Evolutionary conservation across 2,329 filamentous ascomycete species (phyloP).

Genomic region (Aspergillus ochraceoroseus): DNA sequence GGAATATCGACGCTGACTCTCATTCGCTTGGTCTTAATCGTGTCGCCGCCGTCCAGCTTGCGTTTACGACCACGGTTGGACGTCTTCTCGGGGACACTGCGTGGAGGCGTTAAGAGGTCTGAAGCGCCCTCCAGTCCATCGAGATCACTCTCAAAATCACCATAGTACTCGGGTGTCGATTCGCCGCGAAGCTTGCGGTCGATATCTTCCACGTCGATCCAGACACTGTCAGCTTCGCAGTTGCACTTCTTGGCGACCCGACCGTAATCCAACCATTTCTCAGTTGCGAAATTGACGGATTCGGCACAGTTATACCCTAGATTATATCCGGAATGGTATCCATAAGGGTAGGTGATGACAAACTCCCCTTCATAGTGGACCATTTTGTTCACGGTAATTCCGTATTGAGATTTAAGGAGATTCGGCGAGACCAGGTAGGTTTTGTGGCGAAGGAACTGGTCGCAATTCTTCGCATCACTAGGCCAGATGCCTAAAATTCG

Average conservation of each 20-base stretch:
- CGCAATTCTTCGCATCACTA: slow-evolving; percentile 87
- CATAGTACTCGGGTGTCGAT: slow-evolving; percentile 52
- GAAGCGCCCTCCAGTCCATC: slow-evolving; percentile 59
- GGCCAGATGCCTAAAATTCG: slow-evolving; percentile 65
- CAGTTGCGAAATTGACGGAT: slow-evolving; percentile 95
- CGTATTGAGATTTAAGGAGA: slow-evolving; percentile 78
- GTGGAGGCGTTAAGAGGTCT: slow-evolving; percentile 72
- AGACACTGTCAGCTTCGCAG: slow-evolving; percentile 95
- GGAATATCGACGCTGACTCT: slow-evolving; percentile 67
- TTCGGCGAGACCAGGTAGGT: slow-evolving; percentile 93
- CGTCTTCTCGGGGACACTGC: slow-evolving; percentile 65
- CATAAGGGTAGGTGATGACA: slow-evolving; percentile 96
- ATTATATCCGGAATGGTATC: slow-evolving; percentile 97
- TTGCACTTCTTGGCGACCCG: slow-evolving; percentile 95
- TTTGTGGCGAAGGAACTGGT: slow-evolving; percentile 95
- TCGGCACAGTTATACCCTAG: slow-evolving; percentile 98
- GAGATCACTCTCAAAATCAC: slow-evolving; percentile 57
- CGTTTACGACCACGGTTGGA: slow-evolving; percentile 63
- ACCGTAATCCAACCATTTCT: slow-evolving; percentile 91
- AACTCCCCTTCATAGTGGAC: slow-evolving; percentile 97
- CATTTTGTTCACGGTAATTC: slow-evolving; percentile 92
- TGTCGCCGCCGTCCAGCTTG: slow-evolving; percentile 54
- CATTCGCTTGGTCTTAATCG: slow-evolving; percentile 69
- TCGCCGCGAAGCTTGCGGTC: slow-evolving; percentile 91
- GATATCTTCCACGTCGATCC: slow-evolving; percentile 95